Conservation (phyloP, 441 rosid species). For the Corymbia citriodora region DNA sequence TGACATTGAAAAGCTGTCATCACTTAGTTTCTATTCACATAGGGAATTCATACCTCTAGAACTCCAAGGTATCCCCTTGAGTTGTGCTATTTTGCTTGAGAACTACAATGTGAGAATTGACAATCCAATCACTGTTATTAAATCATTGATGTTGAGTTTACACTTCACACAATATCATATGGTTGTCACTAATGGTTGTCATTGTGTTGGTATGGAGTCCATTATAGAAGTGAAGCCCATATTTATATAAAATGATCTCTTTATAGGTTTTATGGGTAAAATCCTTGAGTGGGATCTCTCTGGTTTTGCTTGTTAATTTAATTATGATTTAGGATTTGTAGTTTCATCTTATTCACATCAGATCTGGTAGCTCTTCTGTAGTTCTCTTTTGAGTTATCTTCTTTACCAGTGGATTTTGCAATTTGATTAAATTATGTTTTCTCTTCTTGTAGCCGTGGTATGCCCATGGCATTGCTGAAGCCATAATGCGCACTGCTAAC, state of each 20-base stretch:
- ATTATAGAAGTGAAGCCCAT: not conserved
- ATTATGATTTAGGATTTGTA: not conserved
- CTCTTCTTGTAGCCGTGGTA: conserved; percentile 76
- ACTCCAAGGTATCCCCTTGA: not conserved
- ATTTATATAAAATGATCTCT: not conserved
- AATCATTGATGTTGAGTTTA: not conserved
- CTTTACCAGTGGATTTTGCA: not conserved
- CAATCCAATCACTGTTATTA: not conserved
- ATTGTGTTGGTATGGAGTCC: not conserved
- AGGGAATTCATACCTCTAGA: not conserved
- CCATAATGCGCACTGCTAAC: conserved; percentile 83
- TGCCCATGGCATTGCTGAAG: conserved; percentile 97
- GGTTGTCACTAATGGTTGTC: not conserved
- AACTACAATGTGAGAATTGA: not conserved
- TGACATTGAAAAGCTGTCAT: not conserved
- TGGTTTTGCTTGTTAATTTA: not conserved
- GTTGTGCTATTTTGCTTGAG: not conserved
- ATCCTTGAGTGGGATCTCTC: not conserved
- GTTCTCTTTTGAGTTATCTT: not conserved
- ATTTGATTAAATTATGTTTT: not conserved
- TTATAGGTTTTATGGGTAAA: not conserved
- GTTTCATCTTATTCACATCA: not conserved
- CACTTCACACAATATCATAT: not conserved
- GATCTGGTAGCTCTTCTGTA: not conserved
- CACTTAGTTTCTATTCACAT: not conserved